Conservation (phyloP, 1,284 basidiomycete genomes). For the Microbotryomycetes sp. region DNA sequence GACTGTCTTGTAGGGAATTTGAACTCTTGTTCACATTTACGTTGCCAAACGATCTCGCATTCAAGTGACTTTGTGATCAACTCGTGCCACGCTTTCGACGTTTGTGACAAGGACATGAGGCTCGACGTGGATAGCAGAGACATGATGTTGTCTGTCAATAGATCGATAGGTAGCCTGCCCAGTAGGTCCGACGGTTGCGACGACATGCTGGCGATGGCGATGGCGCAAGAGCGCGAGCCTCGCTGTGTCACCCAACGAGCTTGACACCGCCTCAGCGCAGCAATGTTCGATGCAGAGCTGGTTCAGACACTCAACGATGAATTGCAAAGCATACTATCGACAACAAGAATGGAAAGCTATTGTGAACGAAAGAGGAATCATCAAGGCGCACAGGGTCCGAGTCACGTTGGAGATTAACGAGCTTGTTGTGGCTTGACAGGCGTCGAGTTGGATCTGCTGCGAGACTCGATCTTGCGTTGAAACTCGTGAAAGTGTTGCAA, state of each 20-base stretch:
- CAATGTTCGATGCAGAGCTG: too few relatives aligned
- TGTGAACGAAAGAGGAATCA: too few relatives aligned
- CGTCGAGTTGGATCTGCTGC: background rate
- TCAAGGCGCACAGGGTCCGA: too few relatives aligned
- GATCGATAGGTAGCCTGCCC: slow-evolving; percentile 14
- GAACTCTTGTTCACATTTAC: slow-evolving; percentile 10
- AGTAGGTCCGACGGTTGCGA: slow-evolving; percentile 10
- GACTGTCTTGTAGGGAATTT: slow-evolving; percentile 14
- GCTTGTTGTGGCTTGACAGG: background rate
- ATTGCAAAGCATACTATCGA: too few relatives aligned
- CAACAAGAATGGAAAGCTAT: too few relatives aligned
- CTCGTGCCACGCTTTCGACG: background rate
- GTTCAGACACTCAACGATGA: too few relatives aligned
- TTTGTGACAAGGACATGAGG: slow-evolving; percentile 4
- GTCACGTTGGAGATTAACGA: too few relatives aligned
- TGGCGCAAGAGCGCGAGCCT: too few relatives aligned
- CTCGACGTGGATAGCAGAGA: slow-evolving; percentile 1
- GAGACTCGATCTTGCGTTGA: background rate
- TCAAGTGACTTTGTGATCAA: slow-evolving; percentile 12
- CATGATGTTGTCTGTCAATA: slow-evolving; percentile 16
- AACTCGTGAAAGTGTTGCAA: background rate
- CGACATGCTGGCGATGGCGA: too few relatives aligned
- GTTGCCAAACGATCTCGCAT: slow-evolving; percentile 23
- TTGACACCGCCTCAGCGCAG: too few relatives aligned
- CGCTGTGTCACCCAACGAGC: too few relatives aligned